These are phyloP conservation scores for Lumnitzera racemosa DNA, from an alignment of 345 rosid genomes.

Conservation along the genomic window DNA sequence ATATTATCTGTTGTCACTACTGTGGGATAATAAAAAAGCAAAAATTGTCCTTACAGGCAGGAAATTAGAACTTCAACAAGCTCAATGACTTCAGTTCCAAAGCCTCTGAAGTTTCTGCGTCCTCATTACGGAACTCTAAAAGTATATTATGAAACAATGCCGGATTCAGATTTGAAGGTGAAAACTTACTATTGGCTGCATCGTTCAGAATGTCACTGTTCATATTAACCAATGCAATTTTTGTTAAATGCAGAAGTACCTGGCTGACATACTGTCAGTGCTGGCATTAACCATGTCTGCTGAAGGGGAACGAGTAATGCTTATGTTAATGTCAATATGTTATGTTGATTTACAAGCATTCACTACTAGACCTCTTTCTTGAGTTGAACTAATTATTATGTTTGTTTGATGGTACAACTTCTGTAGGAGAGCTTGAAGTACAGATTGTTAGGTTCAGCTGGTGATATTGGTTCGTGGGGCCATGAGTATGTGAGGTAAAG, in stretches of 20 bases:
- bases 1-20: neutral
- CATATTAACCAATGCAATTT: slow-evolving; percentile 4
- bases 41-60: slow-evolving; percentile 39
- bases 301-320: slow-evolving; percentile 84
- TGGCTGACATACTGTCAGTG: slow-evolving; percentile 89
- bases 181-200: slow-evolving; percentile 1
- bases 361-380: neutral
- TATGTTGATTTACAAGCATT: neutral
- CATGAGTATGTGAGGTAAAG: slow-evolving; percentile 62
- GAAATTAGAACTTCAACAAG: slow-evolving; percentile 89
- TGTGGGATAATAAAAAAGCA: slow-evolving; percentile 4
- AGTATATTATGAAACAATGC: slow-evolving; percentile 55
- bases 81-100: slow-evolving; percentile 98
- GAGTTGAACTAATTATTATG: neutral
- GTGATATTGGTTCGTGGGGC: slow-evolving; percentile 98
- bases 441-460: slow-evolving; percentile 78
- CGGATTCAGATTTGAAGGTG: slow-evolving; percentile 70
- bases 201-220: neutral
- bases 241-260: slow-evolving; percentile 51
- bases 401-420: neutral
- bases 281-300: slow-evolving; percentile 96
- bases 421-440: slow-evolving; percentile 87
- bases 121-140: slow-evolving; percentile 92
- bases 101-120: slow-evolving; percentile 94
- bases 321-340: neutral